Evolutionary conservation across 1,284 basidiomycete species (phyloP), one percentile per base, ranked within the genome.

Genomic region (Takashimella tepidaria): DNA sequence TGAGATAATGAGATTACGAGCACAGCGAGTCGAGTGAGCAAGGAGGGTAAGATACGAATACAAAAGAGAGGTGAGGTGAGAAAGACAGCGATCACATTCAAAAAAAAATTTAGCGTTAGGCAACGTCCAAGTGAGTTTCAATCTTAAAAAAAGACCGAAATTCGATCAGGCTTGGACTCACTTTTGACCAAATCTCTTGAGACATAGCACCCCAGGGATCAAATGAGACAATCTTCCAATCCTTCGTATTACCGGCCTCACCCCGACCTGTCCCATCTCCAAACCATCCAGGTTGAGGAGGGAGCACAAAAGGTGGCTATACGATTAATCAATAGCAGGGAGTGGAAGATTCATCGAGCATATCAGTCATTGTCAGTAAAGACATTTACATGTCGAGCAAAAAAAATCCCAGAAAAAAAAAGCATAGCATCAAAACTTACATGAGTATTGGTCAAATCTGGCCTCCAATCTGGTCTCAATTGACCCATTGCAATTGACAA

Each of bases 151-250:
- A n/a, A n/a, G n/a, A n/a, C n/a, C n/a, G 63, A 19, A 64, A 53
- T 25, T 69, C 64, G 31, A 41, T 21, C 74, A 73, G 19, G 59
- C 60, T 42, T 59, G 1, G 12, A 55, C 62, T 49, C 48, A 69
- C 69, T 58, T 68, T 78, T 53, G 79, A 80, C 79, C 86, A 97
- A 1, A 89, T 82, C 48, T 84, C 82, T 16, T 89, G 91, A 0
- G 87, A 87, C 54, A 97, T 79, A 68, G 97, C 93, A 2, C 93
- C 93, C 84, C 85, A 97, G 0, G 93, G 93, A 71, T 98, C 95
- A 72, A 98, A 87, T 1, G 87, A 86, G 26, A 96, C 92, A 69
- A 98, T 96, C 81, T 91, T 92, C 63, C 58, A 66, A 21, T 53
- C 57, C 45, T 57, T 60, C 45, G 50, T 49, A 49, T 64, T 62